Conservation (phyloP, 495 filamentous ascomycete genomes). For the Penicillium psychrofluorescens region DNA sequence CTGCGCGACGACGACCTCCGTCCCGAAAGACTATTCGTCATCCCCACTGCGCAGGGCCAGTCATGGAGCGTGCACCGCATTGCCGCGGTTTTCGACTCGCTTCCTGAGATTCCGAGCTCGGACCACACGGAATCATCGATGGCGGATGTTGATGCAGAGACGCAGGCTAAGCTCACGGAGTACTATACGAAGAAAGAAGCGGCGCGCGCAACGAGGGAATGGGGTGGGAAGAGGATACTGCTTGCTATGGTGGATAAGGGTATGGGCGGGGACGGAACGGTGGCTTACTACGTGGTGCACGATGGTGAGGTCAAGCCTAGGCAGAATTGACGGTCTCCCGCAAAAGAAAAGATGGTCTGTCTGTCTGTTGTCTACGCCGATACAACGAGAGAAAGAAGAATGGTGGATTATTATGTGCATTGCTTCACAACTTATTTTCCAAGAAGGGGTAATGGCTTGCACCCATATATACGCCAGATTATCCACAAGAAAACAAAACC, state of each 20-base stretch:
- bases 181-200: constrained; percentile 32
- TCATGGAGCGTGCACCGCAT: constrained; percentile 72
- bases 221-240: constrained; percentile 61
- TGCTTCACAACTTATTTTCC: constrained; percentile 5
- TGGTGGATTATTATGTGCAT: not conserved
- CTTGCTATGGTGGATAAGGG: constrained; percentile 65
- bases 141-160: constrained; percentile 7
- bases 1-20: constrained; percentile 40
- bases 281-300: constrained; percentile 92
- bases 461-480: constrained; percentile 7
- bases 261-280: constrained; percentile 72
- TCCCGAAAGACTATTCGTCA: constrained; percentile 71
- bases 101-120: constrained; percentile 29
- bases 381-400: too few species aligned
- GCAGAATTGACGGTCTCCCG: constrained; percentile 59
- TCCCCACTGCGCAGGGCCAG: constrained; percentile 77
- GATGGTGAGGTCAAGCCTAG: constrained; percentile 94
- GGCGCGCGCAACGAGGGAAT: constrained; percentile 23
- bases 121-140: constrained; percentile 18
- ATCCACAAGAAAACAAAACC: constrained; percentile 7
- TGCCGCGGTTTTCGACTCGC: constrained; percentile 71
- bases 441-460: constrained; percentile 1
- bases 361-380: too few species aligned
- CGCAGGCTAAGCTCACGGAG: constrained; percentile 26
- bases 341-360: too few species aligned